Conservation (phyloP, 1,139 yeast genomes). For the Yamadazyma songkhlaensis region DNA sequence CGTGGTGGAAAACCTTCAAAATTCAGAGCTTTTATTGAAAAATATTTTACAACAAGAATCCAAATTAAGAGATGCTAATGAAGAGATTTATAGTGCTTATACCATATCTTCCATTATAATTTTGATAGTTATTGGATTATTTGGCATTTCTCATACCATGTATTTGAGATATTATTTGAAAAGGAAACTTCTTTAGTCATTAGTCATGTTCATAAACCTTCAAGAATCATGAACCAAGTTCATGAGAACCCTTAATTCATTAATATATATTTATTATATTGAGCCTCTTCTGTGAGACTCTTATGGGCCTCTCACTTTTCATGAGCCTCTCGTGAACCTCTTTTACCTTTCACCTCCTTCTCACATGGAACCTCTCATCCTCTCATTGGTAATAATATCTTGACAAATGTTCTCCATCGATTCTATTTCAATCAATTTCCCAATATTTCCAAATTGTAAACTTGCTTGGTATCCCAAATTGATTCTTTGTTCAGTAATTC, state of each 20-base stretch:
- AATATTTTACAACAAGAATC: conserved; percentile 34
- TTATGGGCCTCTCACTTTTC: too few species aligned
- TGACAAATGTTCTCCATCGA: conserved; percentile 71
- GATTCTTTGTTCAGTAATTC: conserved; percentile 79
- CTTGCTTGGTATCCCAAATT: conserved; percentile 87
- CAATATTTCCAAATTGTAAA: conserved; percentile 70
- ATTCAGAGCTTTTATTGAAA: conserved; percentile 25
- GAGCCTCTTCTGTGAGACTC: too few species aligned
- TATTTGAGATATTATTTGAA: conserved; percentile 27
- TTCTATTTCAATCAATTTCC: conserved; percentile 71
- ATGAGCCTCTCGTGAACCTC: too few species aligned
- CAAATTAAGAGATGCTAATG: conserved; percentile 39
- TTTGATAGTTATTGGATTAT: conserved; percentile 23
- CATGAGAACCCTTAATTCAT: background rate
- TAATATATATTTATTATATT: conserved; percentile 1
- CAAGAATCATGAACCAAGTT: too few species aligned
- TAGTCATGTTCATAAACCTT: too few species aligned
- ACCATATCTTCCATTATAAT: conserved; percentile 27
- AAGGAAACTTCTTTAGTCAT: conserved; percentile 2
- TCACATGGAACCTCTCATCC: conserved; percentile 59
- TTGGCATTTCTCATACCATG: conserved; percentile 30
- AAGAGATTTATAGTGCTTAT: conserved; percentile 34
- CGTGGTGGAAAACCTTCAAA: conserved; percentile 27
- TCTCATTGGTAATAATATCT: conserved; percentile 70
- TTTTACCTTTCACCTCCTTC: background rate